Conservation (phyloP, 2,329 filamentous ascomycete species). For the Claviceps monticola region DNA sequence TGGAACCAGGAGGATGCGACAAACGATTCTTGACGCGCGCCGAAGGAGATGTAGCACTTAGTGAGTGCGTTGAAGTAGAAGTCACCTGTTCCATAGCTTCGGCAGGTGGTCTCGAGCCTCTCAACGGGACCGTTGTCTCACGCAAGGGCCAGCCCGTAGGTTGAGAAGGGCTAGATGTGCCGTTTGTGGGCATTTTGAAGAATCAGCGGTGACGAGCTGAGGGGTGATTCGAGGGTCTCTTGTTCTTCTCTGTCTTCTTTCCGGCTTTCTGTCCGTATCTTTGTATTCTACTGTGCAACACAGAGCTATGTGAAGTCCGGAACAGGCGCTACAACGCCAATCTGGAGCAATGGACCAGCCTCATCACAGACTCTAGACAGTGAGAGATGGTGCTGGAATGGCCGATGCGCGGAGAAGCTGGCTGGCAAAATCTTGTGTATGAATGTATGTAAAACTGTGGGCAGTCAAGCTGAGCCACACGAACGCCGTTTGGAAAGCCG, state of each 20-base stretch:
- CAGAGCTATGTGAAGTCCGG: neutral
- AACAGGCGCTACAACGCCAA: constrained; percentile 3
- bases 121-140: constrained; percentile 5
- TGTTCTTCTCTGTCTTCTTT: neutral
- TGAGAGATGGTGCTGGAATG: neutral
- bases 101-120: constrained; percentile 3
- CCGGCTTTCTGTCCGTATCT: neutral
- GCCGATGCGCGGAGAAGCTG: neutral
- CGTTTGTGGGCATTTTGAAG: constrained; percentile 8
- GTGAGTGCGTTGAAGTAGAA: neutral
- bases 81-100: neutral
- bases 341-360: neutral
- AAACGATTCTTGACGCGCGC: constrained; percentile 14
- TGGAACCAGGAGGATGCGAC: constrained; percentile 13
- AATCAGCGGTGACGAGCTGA: neutral
- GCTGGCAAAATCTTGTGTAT: neutral
- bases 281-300: neutral
- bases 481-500: neutral
- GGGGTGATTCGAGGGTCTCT: neutral
- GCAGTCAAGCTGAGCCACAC: neutral
- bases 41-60: constrained; percentile 1
- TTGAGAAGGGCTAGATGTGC: constrained; percentile 4
- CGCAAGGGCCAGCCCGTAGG: constrained; percentile 4
- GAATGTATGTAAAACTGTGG: neutral
- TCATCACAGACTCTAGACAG: constrained; percentile 5